Conservation (phyloP, 805 yeast genomes). For the Ogataea salicorniae region DNA sequence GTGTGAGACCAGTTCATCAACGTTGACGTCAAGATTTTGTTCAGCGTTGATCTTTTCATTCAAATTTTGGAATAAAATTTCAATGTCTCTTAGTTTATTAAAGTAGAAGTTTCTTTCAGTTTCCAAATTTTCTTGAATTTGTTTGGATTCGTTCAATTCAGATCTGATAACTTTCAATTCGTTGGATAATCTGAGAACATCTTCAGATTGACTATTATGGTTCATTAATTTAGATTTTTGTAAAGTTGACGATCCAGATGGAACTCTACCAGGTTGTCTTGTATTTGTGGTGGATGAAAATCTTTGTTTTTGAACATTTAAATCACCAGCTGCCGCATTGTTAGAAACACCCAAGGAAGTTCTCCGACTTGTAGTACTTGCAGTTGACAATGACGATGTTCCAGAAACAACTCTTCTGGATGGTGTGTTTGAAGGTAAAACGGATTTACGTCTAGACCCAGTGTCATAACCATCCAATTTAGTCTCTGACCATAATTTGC, state of each 20-base stretch:
- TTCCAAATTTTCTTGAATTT: constrained; percentile 61
- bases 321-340: not conserved
- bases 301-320: constrained; percentile 9
- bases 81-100: constrained; percentile 83
- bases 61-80: constrained; percentile 65
- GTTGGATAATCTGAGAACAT: constrained; percentile 23
- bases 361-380: constrained; percentile 2
- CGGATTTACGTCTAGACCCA: constrained; percentile 42
- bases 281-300: constrained; percentile 2
- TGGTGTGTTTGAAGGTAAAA: constrained; percentile 7
- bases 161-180: constrained; percentile 47
- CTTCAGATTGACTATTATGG: not conserved
- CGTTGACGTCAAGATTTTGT: constrained; percentile 18
- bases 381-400: not conserved
- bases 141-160: constrained; percentile 53
- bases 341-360: constrained; percentile 4
- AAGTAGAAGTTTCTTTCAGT: constrained; percentile 89
- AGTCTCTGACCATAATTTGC: constrained; percentile 73
- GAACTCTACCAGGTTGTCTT: constrained; percentile 7
- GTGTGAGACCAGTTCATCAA: constrained; percentile 46
- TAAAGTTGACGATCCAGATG: constrained; percentile 1
- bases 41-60: constrained; percentile 42
- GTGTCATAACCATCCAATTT: constrained; percentile 76
- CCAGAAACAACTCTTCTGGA: constrained; percentile 20
- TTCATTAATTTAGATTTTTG: not conserved